These are phyloP conservation scores for Fusarium globosum DNA, from an alignment of 2,329 filamentous ascomycete species.

Conservation along the genomic window DNA sequence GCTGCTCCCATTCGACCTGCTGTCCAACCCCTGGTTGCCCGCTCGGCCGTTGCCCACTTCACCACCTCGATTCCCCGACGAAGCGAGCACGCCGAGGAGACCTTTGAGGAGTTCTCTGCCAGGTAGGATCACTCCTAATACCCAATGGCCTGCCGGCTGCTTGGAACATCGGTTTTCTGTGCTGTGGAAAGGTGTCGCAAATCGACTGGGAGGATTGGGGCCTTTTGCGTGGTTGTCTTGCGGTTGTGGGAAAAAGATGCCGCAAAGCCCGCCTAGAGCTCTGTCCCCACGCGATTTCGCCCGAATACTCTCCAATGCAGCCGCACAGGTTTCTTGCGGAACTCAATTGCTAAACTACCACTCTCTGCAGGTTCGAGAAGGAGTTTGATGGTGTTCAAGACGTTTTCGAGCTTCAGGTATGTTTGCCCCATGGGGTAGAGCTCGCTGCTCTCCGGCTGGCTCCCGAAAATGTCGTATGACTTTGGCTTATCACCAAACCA, in stretches of 20 bases:
- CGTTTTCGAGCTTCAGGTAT: slow-evolving; percentile 99
- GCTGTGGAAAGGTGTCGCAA: slow-evolving; percentile 3
- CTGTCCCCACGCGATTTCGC: slow-evolving; percentile 43
- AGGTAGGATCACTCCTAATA: slow-evolving; percentile 71
- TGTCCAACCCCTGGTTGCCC: slow-evolving; percentile 65
- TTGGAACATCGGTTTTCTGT: background rate
- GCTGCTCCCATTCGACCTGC: slow-evolving; percentile 69
- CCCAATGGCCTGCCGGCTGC: slow-evolving; percentile 32
- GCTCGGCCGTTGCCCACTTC: slow-evolving; percentile 69
- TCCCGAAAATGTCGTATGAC: slow-evolving; percentile 47
- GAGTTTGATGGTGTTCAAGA: slow-evolving; percentile 98
- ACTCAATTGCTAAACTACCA: slow-evolving; percentile 47
- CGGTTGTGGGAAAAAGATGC: slow-evolving; percentile 41
- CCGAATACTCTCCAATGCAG: slow-evolving; percentile 44
- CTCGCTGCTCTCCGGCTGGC: slow-evolving; percentile 36
- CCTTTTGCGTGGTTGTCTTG: slow-evolving; percentile 16
- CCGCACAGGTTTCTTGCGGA: slow-evolving; percentile 26
- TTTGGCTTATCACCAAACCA: slow-evolving; percentile 44
- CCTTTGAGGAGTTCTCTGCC: slow-evolving; percentile 97
- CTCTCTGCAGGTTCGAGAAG: slow-evolving; percentile 87
- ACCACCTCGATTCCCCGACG: slow-evolving; percentile 70
- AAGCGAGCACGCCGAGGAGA: slow-evolving; percentile 87
- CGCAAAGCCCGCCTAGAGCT: slow-evolving; percentile 40
- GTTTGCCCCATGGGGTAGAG: slow-evolving; percentile 37
- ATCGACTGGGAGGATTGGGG: background rate